Evolutionary conservation across 306 rosid genomes (phyloP).

Genomic region (Adenanthera pavonina): DNA sequence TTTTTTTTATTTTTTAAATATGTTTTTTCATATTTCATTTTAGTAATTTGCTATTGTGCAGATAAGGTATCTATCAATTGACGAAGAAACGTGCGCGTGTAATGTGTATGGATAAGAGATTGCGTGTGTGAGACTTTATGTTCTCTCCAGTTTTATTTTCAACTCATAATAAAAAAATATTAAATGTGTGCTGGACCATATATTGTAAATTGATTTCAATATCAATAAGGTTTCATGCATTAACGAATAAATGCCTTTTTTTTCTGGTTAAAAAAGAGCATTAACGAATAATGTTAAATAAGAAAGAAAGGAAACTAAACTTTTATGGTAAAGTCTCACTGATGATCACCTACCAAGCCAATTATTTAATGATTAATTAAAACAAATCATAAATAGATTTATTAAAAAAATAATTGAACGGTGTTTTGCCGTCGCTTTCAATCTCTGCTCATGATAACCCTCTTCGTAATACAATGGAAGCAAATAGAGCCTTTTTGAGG

Average conservation of each 20-base stretch:
- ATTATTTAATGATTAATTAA: background rate
- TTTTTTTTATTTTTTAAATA: background rate
- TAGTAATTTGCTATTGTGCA: background rate
- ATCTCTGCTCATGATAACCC: slow-evolving; percentile 18
- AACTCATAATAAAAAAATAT: background rate
- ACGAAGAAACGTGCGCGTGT: too few species aligned
- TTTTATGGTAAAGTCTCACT: background rate
- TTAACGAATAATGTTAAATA: background rate
- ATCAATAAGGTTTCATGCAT: background rate
- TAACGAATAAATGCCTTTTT: background rate
- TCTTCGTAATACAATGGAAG: slow-evolving; percentile 6
- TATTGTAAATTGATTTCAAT: background rate
- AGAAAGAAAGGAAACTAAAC: background rate
- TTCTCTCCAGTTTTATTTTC: too few species aligned
- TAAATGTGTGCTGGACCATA: background rate
- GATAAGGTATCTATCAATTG: too few species aligned
- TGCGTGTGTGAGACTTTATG: too few species aligned
- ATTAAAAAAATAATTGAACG: background rate
- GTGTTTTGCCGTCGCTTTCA: background rate
- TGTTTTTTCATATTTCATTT: background rate
- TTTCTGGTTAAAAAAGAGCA: background rate
- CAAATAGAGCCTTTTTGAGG: slow-evolving; percentile 22
- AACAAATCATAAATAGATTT: background rate
- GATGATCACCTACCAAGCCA: background rate
- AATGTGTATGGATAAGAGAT: too few species aligned